Evolutionary conservation across 2,329 filamentous ascomycete genomes (phyloP).

Genomic region (Botrytis fabae): DNA sequence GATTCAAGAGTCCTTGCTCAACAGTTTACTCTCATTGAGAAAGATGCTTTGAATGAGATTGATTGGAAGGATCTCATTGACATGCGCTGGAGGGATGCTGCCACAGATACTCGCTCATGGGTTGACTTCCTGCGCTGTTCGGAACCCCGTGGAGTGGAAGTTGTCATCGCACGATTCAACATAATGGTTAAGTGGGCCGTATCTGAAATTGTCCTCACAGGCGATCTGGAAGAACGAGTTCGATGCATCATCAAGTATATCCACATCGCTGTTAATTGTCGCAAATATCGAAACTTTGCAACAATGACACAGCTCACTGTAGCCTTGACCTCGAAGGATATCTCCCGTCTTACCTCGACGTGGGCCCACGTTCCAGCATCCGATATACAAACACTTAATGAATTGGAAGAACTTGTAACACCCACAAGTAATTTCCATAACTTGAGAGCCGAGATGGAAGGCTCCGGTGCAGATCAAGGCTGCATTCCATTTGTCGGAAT

Average conservation of each 20-base stretch:
- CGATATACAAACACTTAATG: slow-evolving; percentile 65
- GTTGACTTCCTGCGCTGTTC: slow-evolving; percentile 75
- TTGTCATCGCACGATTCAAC: slow-evolving; percentile 84
- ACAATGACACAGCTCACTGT: slow-evolving; percentile 81
- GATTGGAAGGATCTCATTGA: slow-evolving; percentile 87
- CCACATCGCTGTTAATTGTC: slow-evolving; percentile 75
- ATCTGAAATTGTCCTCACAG: slow-evolving; percentile 75
- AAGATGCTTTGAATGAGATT: slow-evolving; percentile 81
- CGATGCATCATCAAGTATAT: slow-evolving; percentile 78
- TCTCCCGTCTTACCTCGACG: slow-evolving; percentile 66
- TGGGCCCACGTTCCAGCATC: slow-evolving; percentile 68
- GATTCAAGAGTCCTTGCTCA: slow-evolving; percentile 77
- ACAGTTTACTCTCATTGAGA: slow-evolving; percentile 83
- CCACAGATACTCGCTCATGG: slow-evolving; percentile 71
- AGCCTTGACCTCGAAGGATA: slow-evolving; percentile 71
- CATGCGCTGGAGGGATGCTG: slow-evolving; percentile 75
- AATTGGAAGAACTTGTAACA: slow-evolving; percentile 72
- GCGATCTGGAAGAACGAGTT: slow-evolving; percentile 69
- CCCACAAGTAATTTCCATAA: slow-evolving; percentile 77
- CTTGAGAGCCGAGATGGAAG: slow-evolving; percentile 79
- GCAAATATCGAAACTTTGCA: slow-evolving; percentile 77
- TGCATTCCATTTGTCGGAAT: slow-evolving; percentile 84
- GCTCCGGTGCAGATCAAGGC: slow-evolving; percentile 58
- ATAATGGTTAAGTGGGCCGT: slow-evolving; percentile 86
- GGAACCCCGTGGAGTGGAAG: slow-evolving; percentile 74